Base-by-base conservation (phyloP, 116 monocot genomes). In the Posidonia oceanica region DNA sequence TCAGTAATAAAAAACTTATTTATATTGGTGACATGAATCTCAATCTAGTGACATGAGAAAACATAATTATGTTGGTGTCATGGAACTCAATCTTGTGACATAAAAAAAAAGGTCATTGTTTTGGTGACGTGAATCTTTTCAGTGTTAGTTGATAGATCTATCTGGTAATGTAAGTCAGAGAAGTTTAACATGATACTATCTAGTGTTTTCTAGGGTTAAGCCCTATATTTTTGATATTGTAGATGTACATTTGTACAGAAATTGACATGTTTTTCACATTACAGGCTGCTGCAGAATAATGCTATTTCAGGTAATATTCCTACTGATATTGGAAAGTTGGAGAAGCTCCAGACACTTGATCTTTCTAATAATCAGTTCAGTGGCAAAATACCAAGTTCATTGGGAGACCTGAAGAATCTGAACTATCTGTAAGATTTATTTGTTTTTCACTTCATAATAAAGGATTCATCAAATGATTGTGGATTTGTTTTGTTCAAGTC, bases 211-310 rank as follows among this genome's bases (percentile, higher is more conserved):
- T 42, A 42, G 8, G 4, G 42, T 42, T 42, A 42, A 5, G 42
- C 8, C 42, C 42, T 42, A 12, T 42, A 12, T 12, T 7, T 48
- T 48, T 10, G 48, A 48, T 48, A 12, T 48, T 48, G 48, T 48
- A 10, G 12, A 7, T 48, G 48, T 6, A 48, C 48, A 48, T 12
- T 48, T 48, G 48, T 48, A 48, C 29, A 29, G 29, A 29, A 29
- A 29, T 29, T 29, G 29, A 48, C 48, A 48, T 48, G 48, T 54
- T 66, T 12, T 63, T 7, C n/a, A 57, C 7, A 5, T 36, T 75
- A 3, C 77, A 97, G 97, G 61, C 67, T 97, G 68, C 69, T 97
- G 75, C 97, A 97, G 77, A 97, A 92, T 54, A 97, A 97, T 82
- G 83, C 74, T 11, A 82, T 97, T 48, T 87, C 81, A 62, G 97